phyloP scores from a whole-genome alignment of 495 filamentous ascomycete genomes.

The Apodospora peruviana region DNA sequence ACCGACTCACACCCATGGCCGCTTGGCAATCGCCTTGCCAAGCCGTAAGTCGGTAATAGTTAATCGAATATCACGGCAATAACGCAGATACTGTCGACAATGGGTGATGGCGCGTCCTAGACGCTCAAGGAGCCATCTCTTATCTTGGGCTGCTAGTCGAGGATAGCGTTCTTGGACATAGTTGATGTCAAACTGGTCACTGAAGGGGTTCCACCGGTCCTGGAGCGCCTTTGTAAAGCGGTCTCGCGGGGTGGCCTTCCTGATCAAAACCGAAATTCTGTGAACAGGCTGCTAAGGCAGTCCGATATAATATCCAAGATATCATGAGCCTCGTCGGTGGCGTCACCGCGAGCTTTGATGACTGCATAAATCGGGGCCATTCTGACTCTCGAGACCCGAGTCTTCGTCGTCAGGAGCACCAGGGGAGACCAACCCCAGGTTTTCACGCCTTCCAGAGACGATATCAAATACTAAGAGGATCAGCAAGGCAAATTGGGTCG shows the following conservation, averaged over 20 bases:
- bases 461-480: not conserved
- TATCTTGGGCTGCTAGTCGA: not conserved
- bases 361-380: too few species aligned
- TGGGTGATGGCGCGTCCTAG: slow-evolving; percentile 12
- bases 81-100: slow-evolving; percentile 8
- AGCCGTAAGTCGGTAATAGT: too few species aligned
- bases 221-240: slow-evolving; percentile 5
- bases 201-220: not conserved
- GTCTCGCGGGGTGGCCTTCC: slow-evolving; percentile 4
- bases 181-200: slow-evolving; percentile 11
- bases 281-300: not conserved
- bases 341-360: too few species aligned
- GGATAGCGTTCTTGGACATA: slow-evolving; percentile 6
- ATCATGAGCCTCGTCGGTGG: slow-evolving; percentile 2
- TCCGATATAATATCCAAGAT: slow-evolving; percentile 2
- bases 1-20: too few species aligned
- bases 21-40: too few species aligned
- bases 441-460: not conserved
- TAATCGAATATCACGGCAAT: slow-evolving; percentile 6
- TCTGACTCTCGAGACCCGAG: too few species aligned
- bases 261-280: slow-evolving; percentile 2
- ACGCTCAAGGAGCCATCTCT: slow-evolving; percentile 3
- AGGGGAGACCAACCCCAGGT: too few species aligned
- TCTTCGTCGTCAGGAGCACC: not conserved
- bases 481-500: not conserved